Evolutionary conservation across 1,284 basidiomycete genomes (phyloP).

Genomic region (Somion occarium): DNA sequence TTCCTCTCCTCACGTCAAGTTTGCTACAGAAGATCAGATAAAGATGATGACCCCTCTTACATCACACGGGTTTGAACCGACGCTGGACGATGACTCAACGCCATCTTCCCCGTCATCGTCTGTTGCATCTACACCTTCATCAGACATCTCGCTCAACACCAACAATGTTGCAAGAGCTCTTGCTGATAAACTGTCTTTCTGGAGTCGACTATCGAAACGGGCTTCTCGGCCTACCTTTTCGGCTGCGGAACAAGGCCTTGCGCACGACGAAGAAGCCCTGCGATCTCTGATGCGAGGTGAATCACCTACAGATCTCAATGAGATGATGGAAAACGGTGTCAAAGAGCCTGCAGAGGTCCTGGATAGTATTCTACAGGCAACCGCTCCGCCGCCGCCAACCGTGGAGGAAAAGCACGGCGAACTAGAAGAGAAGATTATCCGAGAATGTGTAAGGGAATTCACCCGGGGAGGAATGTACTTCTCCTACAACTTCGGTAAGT

Average conservation of each 20-base stretch:
- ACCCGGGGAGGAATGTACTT: conserved; percentile 80
- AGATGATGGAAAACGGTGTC: conserved; percentile 43
- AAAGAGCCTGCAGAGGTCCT: conserved; percentile 48
- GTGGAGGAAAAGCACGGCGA: conserved; percentile 63
- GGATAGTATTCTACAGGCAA: conserved; percentile 48
- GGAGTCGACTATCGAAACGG: conserved; percentile 51
- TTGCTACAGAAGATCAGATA: conserved; percentile 37
- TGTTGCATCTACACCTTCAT: conserved; percentile 50
- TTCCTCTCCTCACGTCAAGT: conserved; percentile 40
- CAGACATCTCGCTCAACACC: conserved; percentile 41
- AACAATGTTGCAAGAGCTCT: conserved; percentile 57
- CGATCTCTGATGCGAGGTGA: conserved; percentile 23
- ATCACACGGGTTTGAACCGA: conserved; percentile 18
- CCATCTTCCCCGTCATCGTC: conserved; percentile 42
- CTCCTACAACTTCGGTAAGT: conserved; percentile 68
- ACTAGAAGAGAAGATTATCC: conserved; percentile 73
- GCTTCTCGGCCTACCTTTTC: conserved; percentile 17
- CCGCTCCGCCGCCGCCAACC: conserved; percentile 54
- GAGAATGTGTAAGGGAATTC: conserved; percentile 66
- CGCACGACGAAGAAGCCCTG: conserved; percentile 5
- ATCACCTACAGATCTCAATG: conserved; percentile 38
- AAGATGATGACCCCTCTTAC: conserved; percentile 35
- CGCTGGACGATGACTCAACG: conserved; percentile 18
- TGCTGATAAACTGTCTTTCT: conserved; percentile 65
- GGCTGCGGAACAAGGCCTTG: conserved; percentile 5